phyloP scores from a whole-genome alignment of 805 yeast species.

The Saccharomycopsis sp. region DNA sequence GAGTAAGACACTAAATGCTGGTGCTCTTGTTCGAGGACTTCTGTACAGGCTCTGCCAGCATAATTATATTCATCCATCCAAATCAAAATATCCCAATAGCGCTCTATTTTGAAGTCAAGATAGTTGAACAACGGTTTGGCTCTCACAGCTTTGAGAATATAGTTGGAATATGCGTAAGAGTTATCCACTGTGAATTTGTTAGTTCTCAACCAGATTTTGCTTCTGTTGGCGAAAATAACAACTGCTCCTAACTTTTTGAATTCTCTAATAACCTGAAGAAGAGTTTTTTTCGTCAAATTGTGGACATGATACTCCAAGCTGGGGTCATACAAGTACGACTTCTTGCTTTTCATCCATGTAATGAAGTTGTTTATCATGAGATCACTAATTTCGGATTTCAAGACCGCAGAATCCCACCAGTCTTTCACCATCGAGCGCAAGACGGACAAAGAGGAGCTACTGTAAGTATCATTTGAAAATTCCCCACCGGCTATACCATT shows the following conservation, averaged over 20 bases:
- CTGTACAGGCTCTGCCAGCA: slow-evolving; percentile 57
- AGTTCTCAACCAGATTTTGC: slow-evolving; percentile 66
- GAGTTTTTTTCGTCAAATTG: slow-evolving; percentile 74
- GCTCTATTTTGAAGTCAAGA: slow-evolving; percentile 63
- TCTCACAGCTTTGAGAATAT: slow-evolving; percentile 68
- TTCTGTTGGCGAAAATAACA: slow-evolving; percentile 74
- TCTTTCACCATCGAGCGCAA: slow-evolving; percentile 69
- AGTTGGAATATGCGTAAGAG: slow-evolving; percentile 87
- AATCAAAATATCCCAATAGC: slow-evolving; percentile 86
- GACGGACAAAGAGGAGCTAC: slow-evolving; percentile 63
- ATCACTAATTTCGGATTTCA: slow-evolving; percentile 46
- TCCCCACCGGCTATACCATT: slow-evolving; percentile 29
- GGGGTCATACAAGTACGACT: slow-evolving; percentile 69
- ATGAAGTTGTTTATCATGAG: slow-evolving; percentile 44
- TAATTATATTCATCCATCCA: slow-evolving; percentile 94
- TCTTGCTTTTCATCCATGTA: slow-evolving; percentile 76
- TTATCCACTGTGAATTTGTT: slow-evolving; percentile 72
- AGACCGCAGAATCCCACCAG: slow-evolving; percentile 91
- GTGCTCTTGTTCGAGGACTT: slow-evolving; percentile 31
- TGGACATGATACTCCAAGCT: slow-evolving; percentile 81
- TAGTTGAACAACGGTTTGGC: slow-evolving; percentile 77
- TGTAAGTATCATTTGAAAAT: slow-evolving; percentile 78
- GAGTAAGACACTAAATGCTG: slow-evolving; percentile 36
- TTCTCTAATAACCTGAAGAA: slow-evolving; percentile 56
- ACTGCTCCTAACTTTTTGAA: slow-evolving; percentile 72